A percentile compares a stretch with the other conserved stretches of the same genome.
phyloP scores from a whole-genome alignment of 2,329 filamentous ascomycete species.

The Trematosphaeria pertusa region DNA sequence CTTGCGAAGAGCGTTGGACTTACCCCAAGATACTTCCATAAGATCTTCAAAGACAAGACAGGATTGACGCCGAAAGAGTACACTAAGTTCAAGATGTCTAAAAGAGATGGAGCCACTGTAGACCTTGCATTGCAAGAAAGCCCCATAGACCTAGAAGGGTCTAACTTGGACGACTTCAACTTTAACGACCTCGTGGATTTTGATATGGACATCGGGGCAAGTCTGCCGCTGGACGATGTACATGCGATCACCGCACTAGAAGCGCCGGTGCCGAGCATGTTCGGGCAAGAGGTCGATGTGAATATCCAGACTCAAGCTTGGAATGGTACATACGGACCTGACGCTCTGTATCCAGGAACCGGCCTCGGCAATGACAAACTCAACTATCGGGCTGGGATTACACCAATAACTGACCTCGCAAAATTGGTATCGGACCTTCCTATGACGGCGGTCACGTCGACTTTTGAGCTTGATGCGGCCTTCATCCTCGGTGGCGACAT shows the following conservation, averaged over 20 bases:
- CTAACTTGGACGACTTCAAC: slow-evolving; percentile 30
- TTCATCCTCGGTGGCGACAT: slow-evolving; percentile 14
- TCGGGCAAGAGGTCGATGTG: slow-evolving; percentile 24
- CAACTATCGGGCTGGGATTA: no score
- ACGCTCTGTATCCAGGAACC: slow-evolving; percentile 4
- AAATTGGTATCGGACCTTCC: no score
- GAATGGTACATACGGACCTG: slow-evolving; percentile 14
- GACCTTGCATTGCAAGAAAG: slow-evolving; percentile 7
- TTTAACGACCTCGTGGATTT: slow-evolving; percentile 37
- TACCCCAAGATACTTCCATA: slow-evolving; percentile 66
- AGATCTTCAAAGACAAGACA: slow-evolving; percentile 63
- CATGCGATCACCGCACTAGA: slow-evolving; percentile 12
- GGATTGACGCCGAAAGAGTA: slow-evolving; percentile 61
- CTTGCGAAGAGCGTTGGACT: slow-evolving; percentile 61
- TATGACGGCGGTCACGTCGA: slow-evolving; percentile 12
- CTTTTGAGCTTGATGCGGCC: slow-evolving; percentile 26
- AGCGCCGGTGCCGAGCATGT: slow-evolving; percentile 14
- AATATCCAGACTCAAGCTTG: slow-evolving; percentile 21
- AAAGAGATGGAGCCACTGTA: slow-evolving; percentile 7
- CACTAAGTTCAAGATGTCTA: slow-evolving; percentile 26
- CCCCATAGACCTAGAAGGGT: slow-evolving; percentile 9
- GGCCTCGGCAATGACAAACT: slow-evolving; percentile 5
- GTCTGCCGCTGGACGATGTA: slow-evolving; percentile 10
- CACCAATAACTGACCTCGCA: no score
- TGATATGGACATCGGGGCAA: slow-evolving; percentile 23